Evolutionary conservation across 441 rosid species (phyloP).

Genomic region (Populus hybrid): DNA sequence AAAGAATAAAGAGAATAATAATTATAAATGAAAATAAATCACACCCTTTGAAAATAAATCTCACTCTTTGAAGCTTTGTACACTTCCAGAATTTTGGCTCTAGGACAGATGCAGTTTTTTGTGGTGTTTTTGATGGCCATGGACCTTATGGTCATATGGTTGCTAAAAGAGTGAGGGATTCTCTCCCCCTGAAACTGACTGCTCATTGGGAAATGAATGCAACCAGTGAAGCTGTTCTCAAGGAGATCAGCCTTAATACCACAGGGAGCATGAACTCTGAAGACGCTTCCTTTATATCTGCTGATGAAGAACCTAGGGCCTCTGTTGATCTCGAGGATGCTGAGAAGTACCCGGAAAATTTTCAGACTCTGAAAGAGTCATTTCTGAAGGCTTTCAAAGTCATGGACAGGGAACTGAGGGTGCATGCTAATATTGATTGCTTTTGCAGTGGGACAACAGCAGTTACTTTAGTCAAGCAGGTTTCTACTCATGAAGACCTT

Average conservation of each 20-base stretch:
- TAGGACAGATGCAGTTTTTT: slow-evolving; percentile 77
- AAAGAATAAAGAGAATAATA: background rate
- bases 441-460: slow-evolving; percentile 99
- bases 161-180: slow-evolving; percentile 54
- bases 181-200: slow-evolving; percentile 2
- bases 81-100: slow-evolving; percentile 78
- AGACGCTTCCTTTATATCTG: slow-evolving; percentile 54
- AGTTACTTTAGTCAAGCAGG: slow-evolving; percentile 94
- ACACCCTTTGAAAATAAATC: slow-evolving; percentile 10
- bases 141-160: slow-evolving; percentile 99
- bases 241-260: slow-evolving; percentile 48
- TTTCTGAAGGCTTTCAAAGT: slow-evolving; percentile 88
- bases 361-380: slow-evolving; percentile 67
- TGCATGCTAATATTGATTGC: slow-evolving; percentile 66
- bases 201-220: slow-evolving; percentile 70
- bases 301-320: slow-evolving; percentile 62
- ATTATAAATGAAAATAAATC: background rate
- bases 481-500: slow-evolving; percentile 16
- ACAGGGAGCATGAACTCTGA: slow-evolving; percentile 52
- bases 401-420: slow-evolving; percentile 90
- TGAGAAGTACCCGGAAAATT: slow-evolving; percentile 52
- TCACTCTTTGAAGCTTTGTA: slow-evolving; percentile 11
- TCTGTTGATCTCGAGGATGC: slow-evolving; percentile 47
- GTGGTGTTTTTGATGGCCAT: slow-evolving; percentile 99
- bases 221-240: slow-evolving; percentile 47